Conservation (phyloP, 345 rosid genomes). For the Gossypium stocksii region DNA sequence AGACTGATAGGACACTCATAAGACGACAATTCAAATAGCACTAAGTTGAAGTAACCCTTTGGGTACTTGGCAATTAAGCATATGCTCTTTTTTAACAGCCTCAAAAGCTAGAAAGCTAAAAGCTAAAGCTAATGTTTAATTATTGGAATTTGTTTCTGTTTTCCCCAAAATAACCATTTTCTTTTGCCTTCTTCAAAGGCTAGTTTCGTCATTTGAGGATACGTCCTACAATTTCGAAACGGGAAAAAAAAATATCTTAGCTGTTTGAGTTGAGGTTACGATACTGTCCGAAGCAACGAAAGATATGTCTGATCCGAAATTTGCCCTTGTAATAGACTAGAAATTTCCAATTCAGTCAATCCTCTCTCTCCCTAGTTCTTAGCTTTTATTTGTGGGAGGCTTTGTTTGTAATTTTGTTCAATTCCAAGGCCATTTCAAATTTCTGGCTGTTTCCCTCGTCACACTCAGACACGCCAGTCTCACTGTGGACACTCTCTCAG, state of each 20-base stretch:
- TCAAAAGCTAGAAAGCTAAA: neutral
- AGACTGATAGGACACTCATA: neutral
- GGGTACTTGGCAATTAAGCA: slow-evolving; percentile 7
- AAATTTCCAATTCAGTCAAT: neutral
- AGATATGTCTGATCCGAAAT: neutral
- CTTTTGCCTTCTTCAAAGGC: neutral
- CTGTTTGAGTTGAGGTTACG: neutral
- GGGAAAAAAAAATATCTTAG: neutral
- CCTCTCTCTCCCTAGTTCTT: neutral
- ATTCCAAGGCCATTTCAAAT: neutral
- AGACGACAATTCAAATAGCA: neutral
- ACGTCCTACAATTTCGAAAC: neutral
- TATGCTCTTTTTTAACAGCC: neutral
- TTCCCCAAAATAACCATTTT: neutral
- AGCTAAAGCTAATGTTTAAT: neutral
- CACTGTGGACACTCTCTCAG: neutral
- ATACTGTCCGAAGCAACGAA: neutral
- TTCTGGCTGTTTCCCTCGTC: neutral
- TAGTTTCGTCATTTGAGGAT: neutral
- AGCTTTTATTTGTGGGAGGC: neutral
- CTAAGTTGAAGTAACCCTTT: neutral
- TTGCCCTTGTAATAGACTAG: neutral
- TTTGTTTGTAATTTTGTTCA: slow-evolving; percentile 1
- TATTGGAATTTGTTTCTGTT: neutral
- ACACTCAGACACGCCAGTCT: slow-evolving; percentile 4